Evolutionary conservation across 495 filamentous ascomycete species (phyloP).

Genomic region (Trypethelium eluteriae): DNA sequence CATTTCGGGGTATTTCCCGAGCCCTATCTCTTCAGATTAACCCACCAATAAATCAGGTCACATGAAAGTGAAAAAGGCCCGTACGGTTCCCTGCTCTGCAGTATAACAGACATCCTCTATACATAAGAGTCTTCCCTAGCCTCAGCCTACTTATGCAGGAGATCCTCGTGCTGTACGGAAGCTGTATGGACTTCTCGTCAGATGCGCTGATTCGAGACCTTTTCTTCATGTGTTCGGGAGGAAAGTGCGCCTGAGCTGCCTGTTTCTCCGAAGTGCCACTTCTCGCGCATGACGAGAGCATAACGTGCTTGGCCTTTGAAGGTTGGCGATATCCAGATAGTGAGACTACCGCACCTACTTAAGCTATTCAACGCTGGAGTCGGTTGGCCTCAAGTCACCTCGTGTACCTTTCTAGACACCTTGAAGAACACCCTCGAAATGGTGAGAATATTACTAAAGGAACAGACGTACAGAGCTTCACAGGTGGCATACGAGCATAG

Average conservation of each 20-base stretch:
- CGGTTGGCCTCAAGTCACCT: no score
- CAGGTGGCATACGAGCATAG: neutral
- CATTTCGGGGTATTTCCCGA: neutral
- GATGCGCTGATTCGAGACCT: no score
- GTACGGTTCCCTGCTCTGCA: neutral
- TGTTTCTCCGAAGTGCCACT: no score
- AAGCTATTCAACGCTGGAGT: no score
- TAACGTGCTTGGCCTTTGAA: no score
- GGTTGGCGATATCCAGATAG: no score
- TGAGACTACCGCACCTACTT: no score
- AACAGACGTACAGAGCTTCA: neutral
- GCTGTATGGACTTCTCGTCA: neutral
- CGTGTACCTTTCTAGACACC: neutral
- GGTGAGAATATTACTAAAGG: no score
- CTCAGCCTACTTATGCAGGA: neutral
- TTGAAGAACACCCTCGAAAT: no score
- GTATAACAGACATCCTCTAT: neutral
- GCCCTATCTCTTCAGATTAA: neutral
- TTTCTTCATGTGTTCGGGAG: no score
- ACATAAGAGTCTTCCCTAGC: neutral
- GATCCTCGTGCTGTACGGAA: neutral
- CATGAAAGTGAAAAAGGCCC: neutral
- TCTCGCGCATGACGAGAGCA: no score
- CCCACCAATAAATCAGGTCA: neutral
- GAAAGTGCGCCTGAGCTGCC: no score